Evolutionary conservation across 2,329 filamentous ascomycete species (phyloP).

Genomic region (Cylindrodendrum hubeiense): DNA sequence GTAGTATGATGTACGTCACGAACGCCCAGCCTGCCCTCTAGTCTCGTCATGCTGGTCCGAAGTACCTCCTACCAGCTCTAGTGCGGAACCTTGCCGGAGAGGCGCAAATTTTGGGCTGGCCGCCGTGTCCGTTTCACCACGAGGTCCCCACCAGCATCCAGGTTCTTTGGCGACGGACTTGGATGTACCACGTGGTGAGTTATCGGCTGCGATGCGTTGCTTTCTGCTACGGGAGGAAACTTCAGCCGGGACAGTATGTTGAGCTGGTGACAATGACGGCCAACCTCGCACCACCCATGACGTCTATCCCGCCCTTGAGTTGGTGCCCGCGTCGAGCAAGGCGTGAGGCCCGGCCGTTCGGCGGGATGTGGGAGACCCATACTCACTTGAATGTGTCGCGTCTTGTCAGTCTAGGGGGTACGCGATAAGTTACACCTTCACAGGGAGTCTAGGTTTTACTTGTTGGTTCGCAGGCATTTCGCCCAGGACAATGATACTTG

Average conservation of each 20-base stretch:
- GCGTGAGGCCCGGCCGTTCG: conserved; percentile 10
- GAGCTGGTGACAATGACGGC: conserved; percentile 28
- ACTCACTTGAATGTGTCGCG: conserved; percentile 17
- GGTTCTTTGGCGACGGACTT: conserved; percentile 29
- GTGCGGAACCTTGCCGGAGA: conserved; percentile 43
- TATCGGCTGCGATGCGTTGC: conserved; percentile 26
- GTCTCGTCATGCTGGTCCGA: conserved; percentile 21
- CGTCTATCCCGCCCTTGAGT: not conserved
- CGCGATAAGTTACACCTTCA: conserved; percentile 27
- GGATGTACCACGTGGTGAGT: conserved; percentile 37
- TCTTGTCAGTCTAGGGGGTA: conserved; percentile 17
- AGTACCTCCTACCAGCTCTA: conserved; percentile 34
- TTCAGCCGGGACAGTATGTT: conserved; percentile 30
- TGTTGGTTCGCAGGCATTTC: conserved; percentile 22
- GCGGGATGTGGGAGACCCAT: conserved; percentile 12
- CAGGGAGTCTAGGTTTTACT: conserved; percentile 15
- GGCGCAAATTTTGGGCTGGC: conserved; percentile 31
- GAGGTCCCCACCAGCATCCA: conserved; percentile 40
- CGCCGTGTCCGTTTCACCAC: conserved; percentile 41
- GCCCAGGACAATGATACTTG: conserved; percentile 15
- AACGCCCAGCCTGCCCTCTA: conserved; percentile 28
- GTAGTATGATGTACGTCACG: conserved; percentile 38
- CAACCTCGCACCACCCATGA: conserved; percentile 24
- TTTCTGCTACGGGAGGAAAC: conserved; percentile 24
- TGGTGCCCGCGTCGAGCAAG: conserved; percentile 2